Conservation (phyloP, 192 early-diverging fungal species). For the Linnemannia elongata region DNA sequence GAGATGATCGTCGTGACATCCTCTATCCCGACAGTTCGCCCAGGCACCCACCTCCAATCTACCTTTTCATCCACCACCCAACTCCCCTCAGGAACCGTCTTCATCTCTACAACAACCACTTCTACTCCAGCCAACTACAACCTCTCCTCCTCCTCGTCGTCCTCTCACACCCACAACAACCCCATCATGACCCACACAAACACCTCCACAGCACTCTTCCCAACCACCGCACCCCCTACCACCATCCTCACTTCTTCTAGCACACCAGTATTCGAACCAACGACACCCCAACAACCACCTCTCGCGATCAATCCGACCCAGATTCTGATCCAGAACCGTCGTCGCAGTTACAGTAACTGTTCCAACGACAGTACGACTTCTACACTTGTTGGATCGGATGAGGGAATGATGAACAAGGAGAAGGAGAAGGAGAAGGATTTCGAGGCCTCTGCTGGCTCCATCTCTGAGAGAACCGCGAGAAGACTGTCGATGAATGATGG, state of each 20-base stretch:
- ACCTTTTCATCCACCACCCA: neutral
- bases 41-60: neutral
- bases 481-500: neutral
- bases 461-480: neutral
- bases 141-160: neutral
- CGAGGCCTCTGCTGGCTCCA: neutral
- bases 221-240: neutral
- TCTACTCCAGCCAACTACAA: neutral
- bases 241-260: neutral
- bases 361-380: slow-evolving; percentile 25
- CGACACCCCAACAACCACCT: neutral
- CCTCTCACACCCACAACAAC: neutral
- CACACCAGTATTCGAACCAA: neutral
- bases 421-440: neutral
- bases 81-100: neutral
- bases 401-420: slow-evolving; percentile 7
- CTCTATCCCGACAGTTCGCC: neutral
- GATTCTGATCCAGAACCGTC: slow-evolving; percentile 18
- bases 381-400: slow-evolving; percentile 29
- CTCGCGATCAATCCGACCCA: neutral
- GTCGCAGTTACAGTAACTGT: slow-evolving; percentile 26
- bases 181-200: neutral
- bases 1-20: neutral
- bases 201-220: neutral
- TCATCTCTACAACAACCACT: neutral